A percentile compares a stretch with the other conserved stretches of the same genome.
Conservation (phyloP, 2,329 filamentous ascomycete species). For the Aspergillus spinulosporus region DNA sequence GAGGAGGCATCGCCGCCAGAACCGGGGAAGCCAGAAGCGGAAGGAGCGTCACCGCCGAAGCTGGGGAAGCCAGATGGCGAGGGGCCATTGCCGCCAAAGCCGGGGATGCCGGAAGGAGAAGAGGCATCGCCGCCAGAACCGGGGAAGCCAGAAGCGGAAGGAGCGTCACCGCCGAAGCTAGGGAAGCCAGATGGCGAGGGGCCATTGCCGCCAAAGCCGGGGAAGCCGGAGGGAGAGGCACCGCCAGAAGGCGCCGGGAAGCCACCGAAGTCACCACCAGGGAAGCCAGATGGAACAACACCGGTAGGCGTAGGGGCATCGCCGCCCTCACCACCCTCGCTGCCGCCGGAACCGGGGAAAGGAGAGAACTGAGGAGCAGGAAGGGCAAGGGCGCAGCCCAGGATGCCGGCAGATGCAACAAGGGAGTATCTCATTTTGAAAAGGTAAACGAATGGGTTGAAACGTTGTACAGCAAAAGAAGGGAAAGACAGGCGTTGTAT, state of each 20-base stretch:
- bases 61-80: neutral
- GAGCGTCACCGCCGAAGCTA: slow-evolving; percentile 16
- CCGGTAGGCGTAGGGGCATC: neutral
- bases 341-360: neutral
- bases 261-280: neutral
- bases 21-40: neutral
- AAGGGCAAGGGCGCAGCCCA: slow-evolving; percentile 17
- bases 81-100: too few relatives aligned
- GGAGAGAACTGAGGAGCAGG: slow-evolving; percentile 10
- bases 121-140: neutral
- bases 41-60: neutral
- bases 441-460: neutral
- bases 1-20: neutral
- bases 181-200: slow-evolving; percentile 7
- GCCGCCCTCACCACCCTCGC: neutral
- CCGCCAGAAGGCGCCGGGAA: neutral
- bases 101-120: neutral
- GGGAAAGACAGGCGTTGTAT: neutral
- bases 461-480: neutral
- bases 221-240: neutral
- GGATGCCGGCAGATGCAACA: slow-evolving; percentile 12
- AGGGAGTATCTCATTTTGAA: slow-evolving; percentile 16
- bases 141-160: slow-evolving; percentile 4
- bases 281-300: neutral
- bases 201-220: neutral